Conservation (phyloP, 2,329 filamentous ascomycete genomes). For the Colletotrichum chrysophilum region DNA sequence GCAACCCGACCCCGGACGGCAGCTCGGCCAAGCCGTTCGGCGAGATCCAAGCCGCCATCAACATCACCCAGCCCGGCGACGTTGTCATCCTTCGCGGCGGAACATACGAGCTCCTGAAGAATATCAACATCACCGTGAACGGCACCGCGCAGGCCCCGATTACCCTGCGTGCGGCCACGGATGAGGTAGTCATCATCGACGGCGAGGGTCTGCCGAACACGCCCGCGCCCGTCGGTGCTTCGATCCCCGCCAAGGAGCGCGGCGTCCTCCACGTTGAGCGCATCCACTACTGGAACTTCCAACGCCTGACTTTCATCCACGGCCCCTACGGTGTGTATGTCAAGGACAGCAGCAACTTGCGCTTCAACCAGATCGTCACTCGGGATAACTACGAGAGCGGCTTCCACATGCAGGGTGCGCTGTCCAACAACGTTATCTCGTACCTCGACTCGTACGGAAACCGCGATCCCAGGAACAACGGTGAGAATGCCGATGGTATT, state of each 20-base stretch:
- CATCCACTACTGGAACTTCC: slow-evolving; percentile 38
- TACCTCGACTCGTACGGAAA: slow-evolving; percentile 43
- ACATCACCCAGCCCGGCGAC: slow-evolving; percentile 49
- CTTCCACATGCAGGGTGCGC: slow-evolving; percentile 34
- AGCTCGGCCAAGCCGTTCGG: slow-evolving; percentile 42
- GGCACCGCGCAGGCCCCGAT: slow-evolving; percentile 44
- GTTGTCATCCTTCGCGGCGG: slow-evolving; percentile 38
- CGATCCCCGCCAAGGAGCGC: slow-evolving; percentile 43
- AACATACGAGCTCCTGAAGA: slow-evolving; percentile 45
- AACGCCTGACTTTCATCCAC: slow-evolving; percentile 38
- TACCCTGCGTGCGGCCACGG: slow-evolving; percentile 45
- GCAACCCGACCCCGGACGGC: slow-evolving; percentile 41
- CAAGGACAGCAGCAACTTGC: slow-evolving; percentile 38
- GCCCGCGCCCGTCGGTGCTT: slow-evolving; percentile 43
- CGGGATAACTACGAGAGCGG: slow-evolving; percentile 43
- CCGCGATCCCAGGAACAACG: slow-evolving; percentile 49
- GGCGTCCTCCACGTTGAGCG: slow-evolving; percentile 51
- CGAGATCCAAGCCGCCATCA: slow-evolving; percentile 51
- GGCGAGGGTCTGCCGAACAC: slow-evolving; percentile 45
- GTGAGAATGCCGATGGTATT: slow-evolving; percentile 49
- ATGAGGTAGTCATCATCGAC: slow-evolving; percentile 50
- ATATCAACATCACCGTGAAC: slow-evolving; percentile 51
- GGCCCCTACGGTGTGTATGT: slow-evolving; percentile 41
- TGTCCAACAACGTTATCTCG: slow-evolving; percentile 35
- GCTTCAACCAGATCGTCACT: slow-evolving; percentile 37